These are phyloP conservation scores for Cystobasidium pallidum DNA, from an alignment of 1,284 basidiomycete genomes.

Conservation along the genomic window DNA sequence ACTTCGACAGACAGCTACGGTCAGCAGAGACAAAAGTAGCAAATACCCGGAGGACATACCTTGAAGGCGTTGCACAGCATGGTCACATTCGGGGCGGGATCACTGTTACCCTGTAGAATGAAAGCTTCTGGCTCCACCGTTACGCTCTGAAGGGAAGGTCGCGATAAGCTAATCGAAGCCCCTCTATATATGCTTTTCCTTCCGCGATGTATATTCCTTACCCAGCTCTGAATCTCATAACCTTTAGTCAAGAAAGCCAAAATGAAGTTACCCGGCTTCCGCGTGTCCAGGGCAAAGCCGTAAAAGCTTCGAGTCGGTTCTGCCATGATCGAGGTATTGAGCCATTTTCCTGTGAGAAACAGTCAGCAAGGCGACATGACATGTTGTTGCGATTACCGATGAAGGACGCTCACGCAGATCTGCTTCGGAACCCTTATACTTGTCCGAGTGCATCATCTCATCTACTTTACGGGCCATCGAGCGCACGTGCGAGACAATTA, in stretches of 20 bases:
- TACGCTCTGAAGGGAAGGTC: conserved; percentile 29
- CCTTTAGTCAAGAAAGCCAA: conserved; percentile 83
- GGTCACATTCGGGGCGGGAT: conserved; percentile 69
- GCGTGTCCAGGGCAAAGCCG: conserved; percentile 89
- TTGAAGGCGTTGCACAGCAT: conserved; percentile 96
- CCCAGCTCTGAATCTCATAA: conserved; percentile 39
- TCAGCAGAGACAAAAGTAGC: not conserved
- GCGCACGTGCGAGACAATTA: conserved; percentile 96
- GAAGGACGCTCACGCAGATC: conserved; percentile 75
- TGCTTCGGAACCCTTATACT: conserved; percentile 86
- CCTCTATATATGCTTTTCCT: no score
- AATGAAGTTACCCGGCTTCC: conserved; percentile 88
- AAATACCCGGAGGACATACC: conserved; percentile 57
- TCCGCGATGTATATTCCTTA: no score
- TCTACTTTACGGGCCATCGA: conserved; percentile 92
- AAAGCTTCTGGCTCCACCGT: conserved; percentile 74
- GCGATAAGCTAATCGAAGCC: not conserved
- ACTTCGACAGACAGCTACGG: conserved; percentile 9
- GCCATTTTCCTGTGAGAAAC: conserved; percentile 68
- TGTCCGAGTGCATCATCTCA: conserved; percentile 93
- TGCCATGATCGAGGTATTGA: conserved; percentile 87
- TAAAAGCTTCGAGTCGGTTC: conserved; percentile 95
- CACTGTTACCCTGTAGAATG: conserved; percentile 61
- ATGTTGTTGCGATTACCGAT: not conserved
- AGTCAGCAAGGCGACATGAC: conserved; percentile 1